These are phyloP conservation scores for Ophiocordyceps camponoti-saundersi DNA, from an alignment of 2,329 filamentous ascomycete species.

Conservation along the genomic window DNA sequence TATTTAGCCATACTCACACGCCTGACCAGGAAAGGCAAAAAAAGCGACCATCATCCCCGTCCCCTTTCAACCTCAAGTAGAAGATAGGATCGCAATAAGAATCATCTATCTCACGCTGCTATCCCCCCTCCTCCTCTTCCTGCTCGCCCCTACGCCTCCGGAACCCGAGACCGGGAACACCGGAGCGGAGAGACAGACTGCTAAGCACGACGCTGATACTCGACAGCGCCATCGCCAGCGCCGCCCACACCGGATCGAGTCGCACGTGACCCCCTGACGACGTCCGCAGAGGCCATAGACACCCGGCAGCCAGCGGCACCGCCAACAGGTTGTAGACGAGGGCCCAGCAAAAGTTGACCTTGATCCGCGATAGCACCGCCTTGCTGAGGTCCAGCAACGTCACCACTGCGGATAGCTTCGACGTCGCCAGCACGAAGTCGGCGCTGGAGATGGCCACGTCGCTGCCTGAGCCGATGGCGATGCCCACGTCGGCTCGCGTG, in stretches of 20 bases:
- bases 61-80: too few relatives aligned
- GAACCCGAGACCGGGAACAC: slow-evolving; percentile 26
- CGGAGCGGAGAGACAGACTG: slow-evolving; percentile 51
- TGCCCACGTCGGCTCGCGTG: slow-evolving; percentile 63
- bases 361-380: slow-evolving; percentile 60
- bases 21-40: too few relatives aligned
- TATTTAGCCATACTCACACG: too few relatives aligned
- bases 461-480: slow-evolving; percentile 68
- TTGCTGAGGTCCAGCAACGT: slow-evolving; percentile 56
- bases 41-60: too few relatives aligned
- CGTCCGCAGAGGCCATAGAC: slow-evolving; percentile 43
- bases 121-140: slow-evolving; percentile 1
- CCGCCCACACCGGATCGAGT: slow-evolving; percentile 71
- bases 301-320: slow-evolving; percentile 67
- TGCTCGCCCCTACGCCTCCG: slow-evolving; percentile 4
- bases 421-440: slow-evolving; percentile 66
- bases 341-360: slow-evolving; percentile 77
- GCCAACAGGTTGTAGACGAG: slow-evolving; percentile 65
- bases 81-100: too few relatives aligned
- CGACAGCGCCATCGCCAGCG: slow-evolving; percentile 81
- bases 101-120: background rate
- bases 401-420: slow-evolving; percentile 50
- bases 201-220: slow-evolving; percentile 79
- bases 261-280: slow-evolving; percentile 35
- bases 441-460: slow-evolving; percentile 72